Evolutionary conservation across 768 basidiomycete species (phyloP).

Genomic region (Suillus subaureus): DNA sequence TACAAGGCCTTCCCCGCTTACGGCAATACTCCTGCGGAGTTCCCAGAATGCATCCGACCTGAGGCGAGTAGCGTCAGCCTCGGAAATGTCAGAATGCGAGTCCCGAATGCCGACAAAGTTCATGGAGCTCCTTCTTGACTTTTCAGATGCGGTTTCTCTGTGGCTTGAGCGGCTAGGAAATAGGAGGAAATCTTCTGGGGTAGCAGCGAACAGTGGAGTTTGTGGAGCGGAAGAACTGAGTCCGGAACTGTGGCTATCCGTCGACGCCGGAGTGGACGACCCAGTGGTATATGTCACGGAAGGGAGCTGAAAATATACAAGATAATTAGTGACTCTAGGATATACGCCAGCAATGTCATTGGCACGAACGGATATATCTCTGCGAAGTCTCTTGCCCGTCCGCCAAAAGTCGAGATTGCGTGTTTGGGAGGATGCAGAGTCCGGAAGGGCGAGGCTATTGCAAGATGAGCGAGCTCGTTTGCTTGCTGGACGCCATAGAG

Average conservation of each 20-base stretch:
- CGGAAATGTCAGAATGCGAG: constrained; percentile 26
- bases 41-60: constrained; percentile 69
- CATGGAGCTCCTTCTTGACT: constrained; percentile 24
- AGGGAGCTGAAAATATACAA: constrained; percentile 18
- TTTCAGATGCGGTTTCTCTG: constrained; percentile 12
- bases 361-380: constrained; percentile 47
- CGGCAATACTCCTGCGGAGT: constrained; percentile 60
- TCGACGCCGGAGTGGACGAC: constrained; percentile 32
- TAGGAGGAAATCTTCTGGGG: constrained; percentile 53
- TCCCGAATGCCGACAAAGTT: constrained; percentile 18
- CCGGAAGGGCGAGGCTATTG: constrained; percentile 35
- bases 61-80: constrained; percentile 44
- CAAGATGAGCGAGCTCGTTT: constrained; percentile 53
- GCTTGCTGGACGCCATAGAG: constrained; percentile 43
- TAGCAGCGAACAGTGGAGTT: constrained; percentile 45
- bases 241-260: constrained; percentile 30
- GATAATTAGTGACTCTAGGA: constrained; percentile 13
- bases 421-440: constrained; percentile 41
- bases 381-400: constrained; percentile 55
- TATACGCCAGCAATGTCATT: constrained; percentile 6
- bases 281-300: constrained; percentile 20
- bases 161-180: constrained; percentile 32
- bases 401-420: constrained; percentile 58
- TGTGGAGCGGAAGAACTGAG: constrained; percentile 30
- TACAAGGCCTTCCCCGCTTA: constrained; percentile 69